phyloP scores from a whole-genome alignment of 129 eudicot genomes.

The Mikania micrantha region DNA sequence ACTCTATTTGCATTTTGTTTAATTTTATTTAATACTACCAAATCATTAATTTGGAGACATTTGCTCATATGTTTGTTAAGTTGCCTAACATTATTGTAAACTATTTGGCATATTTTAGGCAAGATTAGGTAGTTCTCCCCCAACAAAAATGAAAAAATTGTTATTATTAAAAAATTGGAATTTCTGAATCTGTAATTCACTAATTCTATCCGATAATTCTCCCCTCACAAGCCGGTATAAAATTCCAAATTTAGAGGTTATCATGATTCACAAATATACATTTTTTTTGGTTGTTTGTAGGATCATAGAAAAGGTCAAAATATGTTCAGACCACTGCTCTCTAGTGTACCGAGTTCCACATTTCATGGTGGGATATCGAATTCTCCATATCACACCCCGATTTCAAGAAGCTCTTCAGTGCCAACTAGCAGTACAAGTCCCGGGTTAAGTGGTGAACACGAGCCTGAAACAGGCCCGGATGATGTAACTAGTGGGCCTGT shows the following conservation, averaged over 20 bases:
- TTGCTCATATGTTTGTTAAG: neutral
- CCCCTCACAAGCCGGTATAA: no score
- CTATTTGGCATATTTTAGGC: neutral
- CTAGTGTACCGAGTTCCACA: slow-evolving; percentile 90
- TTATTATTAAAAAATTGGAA: neutral
- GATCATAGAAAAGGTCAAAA: slow-evolving; percentile 62
- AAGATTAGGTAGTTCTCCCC: no score
- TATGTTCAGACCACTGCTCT: slow-evolving; percentile 89
- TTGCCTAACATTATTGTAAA: neutral
- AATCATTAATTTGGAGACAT: neutral
- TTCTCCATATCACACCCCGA: slow-evolving; percentile 37
- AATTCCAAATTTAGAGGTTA: neutral
- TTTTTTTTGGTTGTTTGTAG: slow-evolving; percentile 27
- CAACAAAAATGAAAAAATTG: neutral
- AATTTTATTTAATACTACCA: no score
- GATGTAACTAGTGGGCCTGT: slow-evolving; percentile 40
- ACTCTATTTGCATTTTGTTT: no score
- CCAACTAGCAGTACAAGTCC: slow-evolving; percentile 83
- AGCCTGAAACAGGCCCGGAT: slow-evolving; percentile 53
- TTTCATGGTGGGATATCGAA: slow-evolving; percentile 49
- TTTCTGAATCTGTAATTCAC: no score
- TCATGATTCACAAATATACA: neutral
- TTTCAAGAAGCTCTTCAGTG: slow-evolving; percentile 64
- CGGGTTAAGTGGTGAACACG: slow-evolving; percentile 57
- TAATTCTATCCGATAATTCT: no score